Evolutionary conservation across 2,329 filamentous ascomycete genomes (phyloP), one percentile per base, ranked within the genome.

Genomic region (Zelopaecilomyces penicillatus): DNA sequence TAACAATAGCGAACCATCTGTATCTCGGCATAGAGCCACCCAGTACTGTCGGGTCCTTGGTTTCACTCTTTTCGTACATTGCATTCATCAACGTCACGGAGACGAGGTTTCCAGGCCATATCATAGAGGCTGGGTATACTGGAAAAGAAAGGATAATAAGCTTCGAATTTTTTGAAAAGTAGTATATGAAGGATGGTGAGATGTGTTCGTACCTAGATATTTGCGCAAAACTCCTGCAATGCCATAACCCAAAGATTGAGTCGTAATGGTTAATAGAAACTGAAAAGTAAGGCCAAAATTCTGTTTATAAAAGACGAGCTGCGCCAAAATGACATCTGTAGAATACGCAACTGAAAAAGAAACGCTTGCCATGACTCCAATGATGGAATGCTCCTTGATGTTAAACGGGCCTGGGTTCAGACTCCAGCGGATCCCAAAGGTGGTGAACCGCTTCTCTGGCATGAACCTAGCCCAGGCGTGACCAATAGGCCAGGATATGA

Each of bases 311-410:
- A 87, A 87, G 11, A 82, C 73, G 12, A 78, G 65, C 62, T 87
- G 83, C 0, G 83, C 83, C 2, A 87, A 68, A 37, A 89, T 75
- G 30, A 87, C 82, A 52, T 88, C 84, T 1, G 83, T 87, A 1
- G 83, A 82, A 54, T 88, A 88, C 4, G 83, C 81, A 5, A 74
- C 79, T 41, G 68, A 81, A 51, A 86, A 85, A 5, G 82, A 80
- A 5, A 85, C 81, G 57, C 83, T 79, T 11, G 85, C 82, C 78
- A 83, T 83, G 52, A 83, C 76, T 12, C 80, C 76, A 45, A 85
- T 83, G 48, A 85, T 74, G 36, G 78, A 65, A 57, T 85, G 82
- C 56, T 85, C 82, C 60, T 85, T 85, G 58, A 82, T 71, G 55
- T 83, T 85, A 63, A 85, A 85, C 1, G 80, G 80, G 0, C 80